Conservation (phyloP, 495 filamentous ascomycete species). For the Penicillium paxilli region DNA sequence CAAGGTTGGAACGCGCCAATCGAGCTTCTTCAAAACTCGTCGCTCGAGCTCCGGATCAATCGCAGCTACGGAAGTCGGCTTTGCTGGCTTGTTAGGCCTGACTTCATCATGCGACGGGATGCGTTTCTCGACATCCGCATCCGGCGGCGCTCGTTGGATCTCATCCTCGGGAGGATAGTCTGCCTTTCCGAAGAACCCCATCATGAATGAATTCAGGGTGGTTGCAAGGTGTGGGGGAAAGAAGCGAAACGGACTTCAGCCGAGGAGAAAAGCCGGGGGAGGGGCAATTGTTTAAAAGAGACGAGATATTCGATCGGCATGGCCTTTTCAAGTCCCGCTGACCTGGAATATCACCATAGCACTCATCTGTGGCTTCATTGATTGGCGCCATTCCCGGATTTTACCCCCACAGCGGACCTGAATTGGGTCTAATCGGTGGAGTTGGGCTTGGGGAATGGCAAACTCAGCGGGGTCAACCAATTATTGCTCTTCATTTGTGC, state of each 20-base stretch:
- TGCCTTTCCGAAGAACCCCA: constrained; percentile 33
- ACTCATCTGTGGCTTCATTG: background rate
- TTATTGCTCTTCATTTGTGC: constrained; percentile 1
- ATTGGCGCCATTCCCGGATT: background rate
- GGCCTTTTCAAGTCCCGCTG: no score
- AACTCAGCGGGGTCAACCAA: constrained; percentile 5
- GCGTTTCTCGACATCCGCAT: constrained; percentile 36
- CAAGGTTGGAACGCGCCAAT: constrained; percentile 51
- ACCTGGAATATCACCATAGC: background rate
- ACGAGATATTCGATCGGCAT: background rate
- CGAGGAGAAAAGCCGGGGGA: constrained; percentile 1
- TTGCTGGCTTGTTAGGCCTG: constrained; percentile 11
- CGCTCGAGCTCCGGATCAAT: constrained; percentile 57
- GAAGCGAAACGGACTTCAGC: background rate
- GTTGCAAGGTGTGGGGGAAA: background rate
- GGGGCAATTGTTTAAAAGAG: background rate
- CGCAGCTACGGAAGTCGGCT: background rate
- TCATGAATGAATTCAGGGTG: constrained; percentile 9
- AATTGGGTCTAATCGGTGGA: background rate
- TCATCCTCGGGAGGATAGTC: constrained; percentile 23
- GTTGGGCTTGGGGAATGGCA: background rate
- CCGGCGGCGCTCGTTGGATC: constrained; percentile 19
- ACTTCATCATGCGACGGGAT: constrained; percentile 25
- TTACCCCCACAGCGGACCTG: background rate
- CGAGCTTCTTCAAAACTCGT: constrained; percentile 59